These are phyloP conservation scores for Cladophialophora yegresii DNA, from an alignment of 2,329 filamentous ascomycete genomes.

Conservation along the genomic window DNA sequence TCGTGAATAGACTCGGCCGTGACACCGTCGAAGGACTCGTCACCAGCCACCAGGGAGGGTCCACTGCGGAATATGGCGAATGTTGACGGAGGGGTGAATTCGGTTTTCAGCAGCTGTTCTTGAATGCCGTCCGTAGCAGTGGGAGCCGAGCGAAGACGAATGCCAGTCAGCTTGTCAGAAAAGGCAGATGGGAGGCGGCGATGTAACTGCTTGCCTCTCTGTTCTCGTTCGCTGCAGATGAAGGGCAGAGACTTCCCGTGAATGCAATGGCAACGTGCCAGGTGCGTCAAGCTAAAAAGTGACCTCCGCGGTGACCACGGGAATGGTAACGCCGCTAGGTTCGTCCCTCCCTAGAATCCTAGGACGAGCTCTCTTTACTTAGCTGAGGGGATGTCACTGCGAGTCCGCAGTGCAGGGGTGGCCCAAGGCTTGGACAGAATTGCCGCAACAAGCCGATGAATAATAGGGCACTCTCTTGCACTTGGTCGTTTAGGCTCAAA, in stretches of 20 bases:
- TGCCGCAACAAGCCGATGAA: slow-evolving; percentile 22
- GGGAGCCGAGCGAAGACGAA: slow-evolving; percentile 23
- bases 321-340: slow-evolving; percentile 31
- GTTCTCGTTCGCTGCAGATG: slow-evolving; percentile 12
- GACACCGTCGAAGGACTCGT: slow-evolving; percentile 19
- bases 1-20: not conserved
- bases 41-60: slow-evolving; percentile 19
- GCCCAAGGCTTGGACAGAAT: slow-evolving; percentile 8
- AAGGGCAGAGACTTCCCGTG: slow-evolving; percentile 2
- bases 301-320: slow-evolving; percentile 25
- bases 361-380: slow-evolving; percentile 1
- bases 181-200: not conserved
- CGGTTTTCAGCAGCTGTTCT: not conserved
- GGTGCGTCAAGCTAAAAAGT: slow-evolving; percentile 20
- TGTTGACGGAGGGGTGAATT: slow-evolving; percentile 24
- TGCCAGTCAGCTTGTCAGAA: slow-evolving; percentile 25
- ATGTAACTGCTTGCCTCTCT: not conserved
- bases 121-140: slow-evolving; percentile 1
- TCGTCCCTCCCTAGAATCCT: slow-evolving; percentile 28
- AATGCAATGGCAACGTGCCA: slow-evolving; percentile 19
- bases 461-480: slow-evolving; percentile 18
- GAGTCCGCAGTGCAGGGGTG: not conserved
- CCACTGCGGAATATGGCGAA: slow-evolving; percentile 31
- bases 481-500: slow-evolving; percentile 22
- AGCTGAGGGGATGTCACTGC: slow-evolving; percentile 4